These are phyloP conservation scores for Flaveria floridana DNA, from an alignment of 140 eudicot genomes.

Conservation along the genomic window DNA sequence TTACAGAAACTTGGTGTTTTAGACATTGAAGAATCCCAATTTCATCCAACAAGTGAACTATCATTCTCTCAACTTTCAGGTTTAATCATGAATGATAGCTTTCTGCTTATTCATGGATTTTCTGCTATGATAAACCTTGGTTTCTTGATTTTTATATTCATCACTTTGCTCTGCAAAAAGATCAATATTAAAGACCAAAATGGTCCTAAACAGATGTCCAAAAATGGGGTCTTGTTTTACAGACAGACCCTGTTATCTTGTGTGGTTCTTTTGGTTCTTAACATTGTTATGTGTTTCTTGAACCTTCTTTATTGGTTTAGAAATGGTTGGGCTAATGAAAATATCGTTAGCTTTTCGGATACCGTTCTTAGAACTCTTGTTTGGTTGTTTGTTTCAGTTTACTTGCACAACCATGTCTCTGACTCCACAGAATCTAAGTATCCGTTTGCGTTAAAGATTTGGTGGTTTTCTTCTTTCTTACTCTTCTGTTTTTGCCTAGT, in stretches of 20 bases:
- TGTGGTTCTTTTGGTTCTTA: conserved; percentile 41
- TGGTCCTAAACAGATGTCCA: conserved; percentile 24
- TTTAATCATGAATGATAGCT: conserved; percentile 12
- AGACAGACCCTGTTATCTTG: conserved; percentile 41
- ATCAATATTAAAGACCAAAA: conserved; percentile 11
- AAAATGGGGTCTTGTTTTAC: conserved; percentile 30
- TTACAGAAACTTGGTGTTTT: neutral
- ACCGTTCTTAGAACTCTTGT: conserved; percentile 39
- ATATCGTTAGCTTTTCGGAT: conserved; percentile 39
- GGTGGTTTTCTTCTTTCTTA: conserved; percentile 53
- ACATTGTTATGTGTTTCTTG: conserved; percentile 50
- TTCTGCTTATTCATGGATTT: conserved; percentile 39
- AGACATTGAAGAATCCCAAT: neutral
- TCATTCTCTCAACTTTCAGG: conserved; percentile 10
- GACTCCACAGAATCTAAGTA: conserved; percentile 37
- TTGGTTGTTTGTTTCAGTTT: conserved; percentile 49
- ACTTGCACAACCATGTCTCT: conserved; percentile 38
- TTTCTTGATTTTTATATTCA: conserved; percentile 35
- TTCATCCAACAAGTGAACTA: conserved; percentile 1
- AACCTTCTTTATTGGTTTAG: conserved; percentile 51
- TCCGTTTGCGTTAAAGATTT: conserved; percentile 56
- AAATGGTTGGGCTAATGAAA: conserved; percentile 60
- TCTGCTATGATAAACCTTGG: conserved; percentile 45
- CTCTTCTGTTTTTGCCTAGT: conserved; percentile 49
- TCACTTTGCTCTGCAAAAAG: conserved; percentile 42